Evolutionary conservation across 2,329 filamentous ascomycete species (phyloP).

Genomic region (Claviceps pazoutovae): DNA sequence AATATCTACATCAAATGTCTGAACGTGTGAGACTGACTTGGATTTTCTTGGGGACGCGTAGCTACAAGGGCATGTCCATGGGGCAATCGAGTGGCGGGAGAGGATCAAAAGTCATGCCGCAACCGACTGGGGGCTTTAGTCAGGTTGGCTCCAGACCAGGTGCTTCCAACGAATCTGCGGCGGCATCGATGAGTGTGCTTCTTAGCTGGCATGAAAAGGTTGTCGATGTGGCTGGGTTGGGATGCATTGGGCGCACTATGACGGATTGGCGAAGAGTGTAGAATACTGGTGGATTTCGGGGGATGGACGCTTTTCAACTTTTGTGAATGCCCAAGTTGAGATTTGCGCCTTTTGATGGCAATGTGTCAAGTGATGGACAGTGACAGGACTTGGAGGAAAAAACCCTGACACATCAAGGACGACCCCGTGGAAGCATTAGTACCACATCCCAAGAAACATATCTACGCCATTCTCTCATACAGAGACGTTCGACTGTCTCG

Average conservation of each 20-base stretch:
- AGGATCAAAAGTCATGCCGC: slow-evolving; percentile 42
- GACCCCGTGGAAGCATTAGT: background rate
- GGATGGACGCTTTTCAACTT: background rate
- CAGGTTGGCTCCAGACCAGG: slow-evolving; percentile 51
- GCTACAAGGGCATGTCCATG: slow-evolving; percentile 79
- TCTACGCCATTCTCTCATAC: background rate
- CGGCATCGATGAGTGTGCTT: slow-evolving; percentile 88
- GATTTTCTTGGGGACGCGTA: slow-evolving; percentile 19
- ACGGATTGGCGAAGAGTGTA: slow-evolving; percentile 75
- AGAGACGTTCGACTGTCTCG: background rate
- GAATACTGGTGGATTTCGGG: background rate
- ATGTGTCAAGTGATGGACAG: background rate
- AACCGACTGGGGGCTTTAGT: slow-evolving; percentile 70
- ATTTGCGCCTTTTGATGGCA: background rate
- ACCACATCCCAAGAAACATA: background rate
- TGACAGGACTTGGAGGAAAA: too few species aligned
- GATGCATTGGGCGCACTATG: slow-evolving; percentile 89
- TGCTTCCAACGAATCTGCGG: slow-evolving; percentile 50
- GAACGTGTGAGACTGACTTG: background rate
- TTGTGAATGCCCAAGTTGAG: background rate
- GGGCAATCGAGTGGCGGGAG: slow-evolving; percentile 21
- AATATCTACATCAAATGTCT: background rate
- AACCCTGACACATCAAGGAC: too few species aligned
- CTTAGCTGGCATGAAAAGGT: slow-evolving; percentile 99
- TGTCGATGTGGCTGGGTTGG: slow-evolving; percentile 81